These are phyloP conservation scores for Fusarium hainanense DNA, from an alignment of 2,329 filamentous ascomycete genomes.

Conservation along the genomic window DNA sequence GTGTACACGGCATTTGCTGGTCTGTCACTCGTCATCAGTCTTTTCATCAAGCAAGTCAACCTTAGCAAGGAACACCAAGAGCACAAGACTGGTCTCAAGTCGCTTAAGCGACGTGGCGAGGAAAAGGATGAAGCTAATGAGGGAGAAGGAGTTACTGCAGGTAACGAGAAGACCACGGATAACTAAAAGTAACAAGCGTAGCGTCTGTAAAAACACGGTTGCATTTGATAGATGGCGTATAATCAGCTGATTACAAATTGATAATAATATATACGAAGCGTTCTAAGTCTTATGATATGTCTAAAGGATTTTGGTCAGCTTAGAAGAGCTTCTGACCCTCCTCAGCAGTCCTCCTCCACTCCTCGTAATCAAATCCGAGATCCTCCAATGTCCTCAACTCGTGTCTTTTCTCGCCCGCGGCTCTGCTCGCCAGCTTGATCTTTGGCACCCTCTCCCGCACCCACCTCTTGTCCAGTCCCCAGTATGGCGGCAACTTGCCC, in stretches of 20 bases:
- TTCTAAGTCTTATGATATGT: not conserved
- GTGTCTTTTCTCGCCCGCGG: conserved; percentile 50
- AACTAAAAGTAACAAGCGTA: conserved; percentile 9
- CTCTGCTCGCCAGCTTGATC: conserved; percentile 55
- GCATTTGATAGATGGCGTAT: not conserved
- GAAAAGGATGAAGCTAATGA: conserved; percentile 18
- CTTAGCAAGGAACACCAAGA: conserved; percentile 67
- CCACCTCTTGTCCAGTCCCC: conserved; percentile 55
- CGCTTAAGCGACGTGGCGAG: conserved; percentile 50
- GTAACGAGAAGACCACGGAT: conserved; percentile 28
- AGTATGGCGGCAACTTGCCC: conserved; percentile 54
- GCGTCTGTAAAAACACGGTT: not conserved
- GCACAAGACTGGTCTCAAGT: conserved; percentile 67
- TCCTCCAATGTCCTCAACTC: conserved; percentile 51
- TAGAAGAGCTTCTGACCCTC: conserved; percentile 34
- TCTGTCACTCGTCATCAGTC: conserved; percentile 59
- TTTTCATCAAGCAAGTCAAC: conserved; percentile 60
- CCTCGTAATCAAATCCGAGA: conserved; percentile 54
- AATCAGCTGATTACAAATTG: not conserved
- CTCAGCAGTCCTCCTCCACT: conserved; percentile 44
- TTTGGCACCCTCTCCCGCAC: conserved; percentile 53
- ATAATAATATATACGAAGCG: not conserved
- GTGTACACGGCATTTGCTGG: conserved; percentile 64
- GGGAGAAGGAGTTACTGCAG: not conserved
- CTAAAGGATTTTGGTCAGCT: not conserved